Conservation (phyloP, 495 filamentous ascomycete genomes). For the Zalerion maritima region DNA sequence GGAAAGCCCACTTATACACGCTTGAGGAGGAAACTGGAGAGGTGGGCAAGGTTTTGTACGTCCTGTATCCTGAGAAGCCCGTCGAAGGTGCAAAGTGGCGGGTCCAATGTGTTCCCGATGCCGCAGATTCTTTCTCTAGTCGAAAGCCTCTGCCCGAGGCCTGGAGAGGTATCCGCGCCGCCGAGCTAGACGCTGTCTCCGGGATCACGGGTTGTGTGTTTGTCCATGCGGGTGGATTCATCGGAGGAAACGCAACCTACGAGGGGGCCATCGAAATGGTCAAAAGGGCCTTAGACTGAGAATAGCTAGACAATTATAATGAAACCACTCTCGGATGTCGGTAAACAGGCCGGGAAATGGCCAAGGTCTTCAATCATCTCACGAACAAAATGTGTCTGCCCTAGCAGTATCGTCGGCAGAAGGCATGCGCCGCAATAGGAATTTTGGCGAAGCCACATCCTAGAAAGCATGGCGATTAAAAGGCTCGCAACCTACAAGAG, state of each 20-base stretch:
- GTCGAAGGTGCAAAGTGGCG: slow-evolving; percentile 69
- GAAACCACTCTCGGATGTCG: too few relatives aligned
- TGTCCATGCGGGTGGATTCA: slow-evolving; percentile 88
- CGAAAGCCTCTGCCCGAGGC: slow-evolving; percentile 77
- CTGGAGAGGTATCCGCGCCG: slow-evolving; percentile 83
- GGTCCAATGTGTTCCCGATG: slow-evolving; percentile 71
- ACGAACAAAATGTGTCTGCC: too few relatives aligned
- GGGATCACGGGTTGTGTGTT: slow-evolving; percentile 73
- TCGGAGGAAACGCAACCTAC: slow-evolving; percentile 82
- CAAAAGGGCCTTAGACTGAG: slow-evolving; percentile 52
- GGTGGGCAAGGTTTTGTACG: slow-evolving; percentile 53
- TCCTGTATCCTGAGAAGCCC: slow-evolving; percentile 77
- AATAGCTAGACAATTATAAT: too few relatives aligned
- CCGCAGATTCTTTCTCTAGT: slow-evolving; percentile 73
- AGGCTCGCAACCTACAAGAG: too few relatives aligned
- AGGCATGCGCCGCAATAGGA: too few relatives aligned
- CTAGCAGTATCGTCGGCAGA: too few relatives aligned
- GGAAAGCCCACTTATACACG: slow-evolving; percentile 90
- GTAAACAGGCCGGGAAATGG: too few relatives aligned
- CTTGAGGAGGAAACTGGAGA: slow-evolving; percentile 54
- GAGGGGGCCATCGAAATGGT: slow-evolving; percentile 87
- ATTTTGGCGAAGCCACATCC: too few relatives aligned
- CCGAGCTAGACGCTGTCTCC: slow-evolving; percentile 57
- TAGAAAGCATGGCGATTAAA: too few relatives aligned
- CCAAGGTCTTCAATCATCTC: too few relatives aligned